Base-by-base conservation (phyloP, 2,329 filamentous ascomycete species). In the Xylariaceae sp. region DNA sequence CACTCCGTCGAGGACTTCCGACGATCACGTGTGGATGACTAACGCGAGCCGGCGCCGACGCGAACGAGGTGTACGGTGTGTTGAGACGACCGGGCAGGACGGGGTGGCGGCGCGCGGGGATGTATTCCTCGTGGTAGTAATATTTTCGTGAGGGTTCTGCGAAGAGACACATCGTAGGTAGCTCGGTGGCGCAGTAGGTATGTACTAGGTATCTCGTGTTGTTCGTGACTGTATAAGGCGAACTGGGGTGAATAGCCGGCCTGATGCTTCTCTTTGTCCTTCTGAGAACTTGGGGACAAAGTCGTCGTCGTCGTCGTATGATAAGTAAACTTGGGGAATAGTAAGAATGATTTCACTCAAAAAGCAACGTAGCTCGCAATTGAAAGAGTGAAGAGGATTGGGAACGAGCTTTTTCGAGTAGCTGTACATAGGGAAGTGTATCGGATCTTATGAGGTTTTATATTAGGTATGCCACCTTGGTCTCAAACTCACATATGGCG, bases 51-150 rank as follows among this genome's bases (percentile, higher is more conserved):
- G 76, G 74, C 29, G 72, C 72, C 47, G 69, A 65, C 35, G 71
- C 68, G 42, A 69, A 67, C 46, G 68, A 68, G 47, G 72, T 67
- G 34, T 64, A 66, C 70, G 67, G 47, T 67, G 67, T 19, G 19
- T 19, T 19, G 45, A 71, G 65, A 26, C 63, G 65, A 57, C 68
- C 66, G 42, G 19, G 19, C 19, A 19, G 19, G 19, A 19, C 19
- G 19, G 62, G 58, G 60, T 68, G 64, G 47, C 73, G 71, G 41
- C 76, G 70, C 54, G 74, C 71, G 43, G 78, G 78, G 46, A 78
- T 72, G 60, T 76, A 72, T 61, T 81, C 78, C 70, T 81, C 76
- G 65, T 75, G 75, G 67, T 81, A 80, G 71, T 81, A 81, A 71
- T 81, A 79, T 46, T 73, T 73, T 41, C 72, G 74, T 32, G 66